Evolutionary conservation across 106 monocot species (phyloP), one percentile per base, ranked within the genome.

Genomic region (Phalaenopsis equestris): DNA sequence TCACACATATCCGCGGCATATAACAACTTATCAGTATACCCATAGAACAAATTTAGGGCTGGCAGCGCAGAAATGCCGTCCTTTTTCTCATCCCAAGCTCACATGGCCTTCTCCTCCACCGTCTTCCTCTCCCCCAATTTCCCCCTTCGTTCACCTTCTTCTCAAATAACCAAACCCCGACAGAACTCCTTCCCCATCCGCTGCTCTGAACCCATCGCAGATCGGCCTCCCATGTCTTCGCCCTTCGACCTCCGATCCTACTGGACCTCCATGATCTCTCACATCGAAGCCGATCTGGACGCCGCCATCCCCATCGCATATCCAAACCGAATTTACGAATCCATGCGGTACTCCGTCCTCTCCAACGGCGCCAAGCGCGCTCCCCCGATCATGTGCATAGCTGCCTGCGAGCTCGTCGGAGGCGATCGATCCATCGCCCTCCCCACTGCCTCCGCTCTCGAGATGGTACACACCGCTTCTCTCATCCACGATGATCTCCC

Each of bases 401-500:
- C 93, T 75, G 80, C 90, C 48, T 91, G 88, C 83, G 87, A 93
- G 81, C 91, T 93, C 83, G 68, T 93, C 64, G 88, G 87, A 37
- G 84, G 45, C 45, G 83, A 75, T 17, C 81, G 72, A 10, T 45
- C 81, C 56, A 82, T 84, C 42, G 89, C 91, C 18, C 57, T 88
- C 77, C 93, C 96, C 76, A 79, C 93, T 55, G 91, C 96, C 75
- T 82, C 79, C 77, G 91, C 93, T 23, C 88, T 96, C 48, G 96
- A 93, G 87, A 96, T 96, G 93, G 84, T 85, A 82, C 93, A 96
- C 82, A 81, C 93, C 38, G 91, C 91, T 7, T 96, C 96, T 23
- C 96, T 93, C 72, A 86, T 93, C 78, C 96, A 93, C 80, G 91
- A 96, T 80, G 96, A 96, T 75, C 88, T 96, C 56, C 96, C 96